A percentile compares a stretch with the other conserved stretches of the same genome.
Conservation (phyloP, 2,329 filamentous ascomycete species). For the Botrytis byssoidea region DNA sequence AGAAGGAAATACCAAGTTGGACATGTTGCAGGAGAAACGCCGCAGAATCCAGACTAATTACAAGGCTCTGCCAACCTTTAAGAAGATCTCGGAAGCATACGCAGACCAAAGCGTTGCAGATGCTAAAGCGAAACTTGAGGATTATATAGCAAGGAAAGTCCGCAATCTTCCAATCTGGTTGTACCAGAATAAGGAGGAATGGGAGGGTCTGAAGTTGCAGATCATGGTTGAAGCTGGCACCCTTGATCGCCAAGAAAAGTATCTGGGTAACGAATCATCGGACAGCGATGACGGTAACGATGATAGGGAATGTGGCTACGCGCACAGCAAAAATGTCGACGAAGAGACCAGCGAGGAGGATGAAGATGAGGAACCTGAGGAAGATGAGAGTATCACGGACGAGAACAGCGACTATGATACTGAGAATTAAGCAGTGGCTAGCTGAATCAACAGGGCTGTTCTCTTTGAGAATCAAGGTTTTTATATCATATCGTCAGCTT, state of each 20-base stretch:
- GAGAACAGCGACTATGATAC: background rate
- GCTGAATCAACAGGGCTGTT: background rate
- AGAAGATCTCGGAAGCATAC: background rate
- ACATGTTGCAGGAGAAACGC: background rate
- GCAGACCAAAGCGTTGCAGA: background rate
- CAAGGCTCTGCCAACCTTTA: background rate
- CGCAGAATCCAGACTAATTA: background rate
- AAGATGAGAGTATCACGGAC: background rate
- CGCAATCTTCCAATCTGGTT: background rate
- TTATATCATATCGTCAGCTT: background rate
- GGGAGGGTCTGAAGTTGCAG: background rate
- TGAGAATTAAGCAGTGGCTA: background rate
- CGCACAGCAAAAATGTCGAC: background rate
- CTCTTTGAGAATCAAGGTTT: too few species aligned
- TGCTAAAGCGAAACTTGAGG: background rate
- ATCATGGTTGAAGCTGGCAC: background rate
- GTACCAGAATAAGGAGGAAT: background rate
- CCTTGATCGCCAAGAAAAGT: background rate
- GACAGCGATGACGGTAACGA: background rate
- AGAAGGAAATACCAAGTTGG: background rate
- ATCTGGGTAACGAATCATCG: background rate
- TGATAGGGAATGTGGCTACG: rapidly evolving
- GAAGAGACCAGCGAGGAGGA: too few species aligned
- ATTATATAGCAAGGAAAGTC: background rate
- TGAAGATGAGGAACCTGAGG: background rate